phyloP scores from a whole-genome alignment of 148 eudicot species.

The Salicornia ramosissima region DNA sequence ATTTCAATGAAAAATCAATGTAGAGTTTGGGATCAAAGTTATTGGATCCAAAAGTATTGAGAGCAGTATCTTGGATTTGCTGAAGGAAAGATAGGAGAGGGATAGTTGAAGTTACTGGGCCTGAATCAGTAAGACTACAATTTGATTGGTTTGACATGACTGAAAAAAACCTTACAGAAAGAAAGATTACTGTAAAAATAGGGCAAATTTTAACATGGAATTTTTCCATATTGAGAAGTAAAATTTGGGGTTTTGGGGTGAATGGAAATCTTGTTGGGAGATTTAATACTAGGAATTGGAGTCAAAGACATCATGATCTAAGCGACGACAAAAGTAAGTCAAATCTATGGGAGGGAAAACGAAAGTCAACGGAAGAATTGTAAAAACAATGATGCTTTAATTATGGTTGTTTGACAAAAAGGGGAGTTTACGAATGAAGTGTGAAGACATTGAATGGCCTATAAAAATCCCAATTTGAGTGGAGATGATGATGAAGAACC shows the following conservation, averaged over 20 bases:
- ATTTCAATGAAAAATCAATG: constrained; percentile 60
- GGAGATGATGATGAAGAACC: constrained; percentile 6
- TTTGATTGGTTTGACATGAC: constrained; percentile 28
- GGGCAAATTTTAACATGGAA: constrained; percentile 4
- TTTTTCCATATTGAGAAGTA: constrained; percentile 13
- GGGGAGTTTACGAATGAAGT: no score
- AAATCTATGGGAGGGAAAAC: background rate
- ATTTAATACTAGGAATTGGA: background rate
- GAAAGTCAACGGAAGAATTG: background rate
- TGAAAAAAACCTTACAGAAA: background rate
- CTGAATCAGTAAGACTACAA: constrained; percentile 18
- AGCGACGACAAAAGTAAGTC: constrained; percentile 17
- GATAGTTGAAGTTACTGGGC: constrained; percentile 44
- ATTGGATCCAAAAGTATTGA: constrained; percentile 47
- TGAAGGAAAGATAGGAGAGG: constrained; percentile 56
- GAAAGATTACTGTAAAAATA: background rate
- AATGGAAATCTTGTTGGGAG: background rate
- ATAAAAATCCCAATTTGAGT: background rate
- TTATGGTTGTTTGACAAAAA: no score
- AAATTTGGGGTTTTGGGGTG: background rate
- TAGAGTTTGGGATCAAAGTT: constrained; percentile 72
- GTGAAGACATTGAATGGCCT: no score
- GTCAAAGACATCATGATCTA: constrained; percentile 8
- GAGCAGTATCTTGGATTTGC: constrained; percentile 55
- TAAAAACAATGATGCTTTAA: background rate